Conservation (phyloP, 2,329 filamentous ascomycete species). For the Aspergillus versicolor region DNA sequence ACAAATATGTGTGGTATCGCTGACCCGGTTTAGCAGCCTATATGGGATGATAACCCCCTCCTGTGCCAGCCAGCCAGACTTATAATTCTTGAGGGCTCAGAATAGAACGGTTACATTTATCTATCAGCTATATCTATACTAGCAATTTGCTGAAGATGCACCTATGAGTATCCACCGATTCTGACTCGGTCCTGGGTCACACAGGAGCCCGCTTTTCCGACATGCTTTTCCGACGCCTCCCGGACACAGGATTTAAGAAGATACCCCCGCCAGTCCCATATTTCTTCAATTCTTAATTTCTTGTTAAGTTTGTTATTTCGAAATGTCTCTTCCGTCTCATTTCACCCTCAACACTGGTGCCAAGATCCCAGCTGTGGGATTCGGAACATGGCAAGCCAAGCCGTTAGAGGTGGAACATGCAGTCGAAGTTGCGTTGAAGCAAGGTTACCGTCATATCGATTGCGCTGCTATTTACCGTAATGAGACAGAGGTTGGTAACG, state of each 20-base stretch:
- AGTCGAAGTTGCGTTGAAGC: constrained; percentile 66
- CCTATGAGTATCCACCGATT: neutral
- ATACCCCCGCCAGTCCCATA: neutral
- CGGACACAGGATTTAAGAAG: constrained; percentile 2
- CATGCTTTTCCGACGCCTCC: constrained; percentile 7
- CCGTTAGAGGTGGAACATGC: constrained; percentile 68
- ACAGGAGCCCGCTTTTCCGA: neutral
- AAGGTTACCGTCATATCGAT: constrained; percentile 57
- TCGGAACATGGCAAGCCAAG: constrained; percentile 77
- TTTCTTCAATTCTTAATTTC: neutral
- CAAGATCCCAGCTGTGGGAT: constrained; percentile 59
- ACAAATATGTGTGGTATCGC: neutral
- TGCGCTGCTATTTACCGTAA: constrained; percentile 71
- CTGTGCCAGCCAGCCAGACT: no score
- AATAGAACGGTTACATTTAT: neutral
- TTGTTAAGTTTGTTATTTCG: neutral
- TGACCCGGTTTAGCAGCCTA: neutral
- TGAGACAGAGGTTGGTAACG: constrained; percentile 66
- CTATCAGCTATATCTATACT: neutral
- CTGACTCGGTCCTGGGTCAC: neutral
- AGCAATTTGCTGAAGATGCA: neutral
- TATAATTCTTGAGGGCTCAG: neutral
- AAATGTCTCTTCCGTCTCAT: constrained; percentile 20
- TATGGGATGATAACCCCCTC: neutral
- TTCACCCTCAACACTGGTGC: constrained; percentile 25